Evolutionary conservation across 306 rosid species (phyloP), one percentile per base, ranked within the genome.

Genomic region (Carpinus viminea): DNA sequence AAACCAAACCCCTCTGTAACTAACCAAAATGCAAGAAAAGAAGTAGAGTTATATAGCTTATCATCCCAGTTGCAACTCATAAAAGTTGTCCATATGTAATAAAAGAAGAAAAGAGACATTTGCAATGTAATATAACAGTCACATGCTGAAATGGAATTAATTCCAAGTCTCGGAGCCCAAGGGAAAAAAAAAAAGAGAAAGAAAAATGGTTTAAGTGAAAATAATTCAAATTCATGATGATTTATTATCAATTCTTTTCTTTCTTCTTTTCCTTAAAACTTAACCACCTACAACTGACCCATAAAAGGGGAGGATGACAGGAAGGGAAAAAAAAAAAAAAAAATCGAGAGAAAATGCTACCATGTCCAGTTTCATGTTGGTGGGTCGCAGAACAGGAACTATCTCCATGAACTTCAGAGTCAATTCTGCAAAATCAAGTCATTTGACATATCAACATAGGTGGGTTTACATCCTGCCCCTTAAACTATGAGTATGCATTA

Each of bases 391-490:
- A 74, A 80, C 85, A 86, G 65, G 90, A 78, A 76, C 80, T 75
- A 64, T 87, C 89, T 76, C 86, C 93, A 56, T 81, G 91, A 81
- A 92, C 91, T 73, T 90, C 91, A 75, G 88, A 83, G 73, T 90
- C 97, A 76, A 90, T 88, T 87, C 98, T 94, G 91, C 83, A 87
- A 71, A 82, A 74, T 78, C 51, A 41, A 68, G 60, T 26, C 20
- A 73, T 53, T 80, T 38, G 48, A 80, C 31, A 46, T 64, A 73
- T 74, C 68, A 64, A 71, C 47, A 68, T 21, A 83, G 47, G 60
- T 34, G 17, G 74, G 10, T 26, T 78, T 70, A 51, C 51, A 74
- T 77, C 47, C 20, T 57, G 4, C 41, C 17, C 2, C 55, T 36
- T 28, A 20, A 74, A 76, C 13, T 36, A 2, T 20, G 12, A 85